Conservation (phyloP, 176 grass and related monocot species). For the Bonia amplexicaulis region DNA sequence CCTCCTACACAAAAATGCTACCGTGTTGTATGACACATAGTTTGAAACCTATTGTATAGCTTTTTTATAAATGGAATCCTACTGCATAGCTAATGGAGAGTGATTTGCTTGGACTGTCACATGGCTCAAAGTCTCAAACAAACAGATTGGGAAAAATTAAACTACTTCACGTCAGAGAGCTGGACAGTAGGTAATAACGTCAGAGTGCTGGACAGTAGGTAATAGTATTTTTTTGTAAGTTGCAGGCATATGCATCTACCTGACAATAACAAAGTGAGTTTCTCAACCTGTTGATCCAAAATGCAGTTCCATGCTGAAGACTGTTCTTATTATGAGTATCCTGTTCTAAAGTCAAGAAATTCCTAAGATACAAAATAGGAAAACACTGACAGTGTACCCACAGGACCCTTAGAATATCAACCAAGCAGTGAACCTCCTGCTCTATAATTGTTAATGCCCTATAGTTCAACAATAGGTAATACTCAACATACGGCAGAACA, state of each 20-base stretch:
- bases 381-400: background rate
- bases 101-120: background rate
- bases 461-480: background rate
- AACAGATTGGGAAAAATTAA: background rate
- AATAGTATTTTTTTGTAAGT: background rate
- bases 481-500: slow-evolving; percentile 6
- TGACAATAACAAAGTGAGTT: background rate
- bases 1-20: slow-evolving; percentile 9
- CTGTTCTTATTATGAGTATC: background rate
- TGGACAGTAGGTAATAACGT: background rate
- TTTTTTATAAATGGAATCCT: background rate
- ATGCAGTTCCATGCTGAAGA: background rate
- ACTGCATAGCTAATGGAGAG: background rate
- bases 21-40: background rate
- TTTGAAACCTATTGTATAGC: background rate
- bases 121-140: background rate
- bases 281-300: background rate
- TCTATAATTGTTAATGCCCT: background rate
- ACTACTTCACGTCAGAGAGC: background rate
- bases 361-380: background rate
- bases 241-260: background rate
- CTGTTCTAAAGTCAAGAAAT: background rate
- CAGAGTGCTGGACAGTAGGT: background rate
- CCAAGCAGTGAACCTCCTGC: background rate
- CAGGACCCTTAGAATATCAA: slow-evolving; percentile 16